phyloP scores from a whole-genome alignment of 768 basidiomycete genomes.

The Pisolithus albus region DNA sequence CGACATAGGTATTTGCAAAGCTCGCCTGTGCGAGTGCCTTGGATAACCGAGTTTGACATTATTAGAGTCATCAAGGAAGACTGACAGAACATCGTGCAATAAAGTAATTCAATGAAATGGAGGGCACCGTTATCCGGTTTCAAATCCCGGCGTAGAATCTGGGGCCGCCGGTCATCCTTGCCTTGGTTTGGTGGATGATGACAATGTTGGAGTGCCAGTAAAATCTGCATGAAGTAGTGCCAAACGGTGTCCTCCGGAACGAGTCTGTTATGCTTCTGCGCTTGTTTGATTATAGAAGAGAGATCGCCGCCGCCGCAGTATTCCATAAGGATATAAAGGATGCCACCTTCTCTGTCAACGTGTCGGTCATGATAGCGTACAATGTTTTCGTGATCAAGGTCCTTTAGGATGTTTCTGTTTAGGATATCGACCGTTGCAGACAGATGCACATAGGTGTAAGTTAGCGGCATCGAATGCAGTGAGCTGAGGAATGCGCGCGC shows the following conservation, averaged over 20 bases:
- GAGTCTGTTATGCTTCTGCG: slow-evolving; percentile 56
- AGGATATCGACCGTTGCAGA: not conserved
- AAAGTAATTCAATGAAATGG: not conserved
- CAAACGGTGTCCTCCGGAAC: slow-evolving; percentile 92
- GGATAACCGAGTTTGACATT: slow-evolving; percentile 86
- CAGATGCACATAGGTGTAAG: not conserved
- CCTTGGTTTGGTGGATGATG: slow-evolving; percentile 62
- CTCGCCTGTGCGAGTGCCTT: slow-evolving; percentile 84
- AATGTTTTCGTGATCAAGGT: slow-evolving; percentile 91
- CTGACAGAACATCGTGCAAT: slow-evolving; percentile 32
- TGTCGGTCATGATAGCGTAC: slow-evolving; percentile 91
- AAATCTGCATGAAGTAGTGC: slow-evolving; percentile 92
- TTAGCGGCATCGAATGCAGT: not conserved
- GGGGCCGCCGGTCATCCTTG: slow-evolving; percentile 45
- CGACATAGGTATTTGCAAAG: slow-evolving; percentile 96
- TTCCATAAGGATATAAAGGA: slow-evolving; percentile 98
- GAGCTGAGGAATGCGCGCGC: slow-evolving; percentile 41
- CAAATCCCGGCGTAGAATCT: slow-evolving; percentile 89
- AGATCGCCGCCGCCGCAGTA: slow-evolving; percentile 98
- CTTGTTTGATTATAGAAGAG: slow-evolving; percentile 77
- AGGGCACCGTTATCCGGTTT: slow-evolving; percentile 93
- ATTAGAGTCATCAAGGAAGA: slow-evolving; percentile 81
- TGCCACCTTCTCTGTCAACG: slow-evolving; percentile 85
- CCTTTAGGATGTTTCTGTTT: slow-evolving; percentile 89
- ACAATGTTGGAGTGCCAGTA: slow-evolving; percentile 85